Evolutionary conservation across 345 rosid species (phyloP).

Genomic region (Anacardium occidentale): DNA sequence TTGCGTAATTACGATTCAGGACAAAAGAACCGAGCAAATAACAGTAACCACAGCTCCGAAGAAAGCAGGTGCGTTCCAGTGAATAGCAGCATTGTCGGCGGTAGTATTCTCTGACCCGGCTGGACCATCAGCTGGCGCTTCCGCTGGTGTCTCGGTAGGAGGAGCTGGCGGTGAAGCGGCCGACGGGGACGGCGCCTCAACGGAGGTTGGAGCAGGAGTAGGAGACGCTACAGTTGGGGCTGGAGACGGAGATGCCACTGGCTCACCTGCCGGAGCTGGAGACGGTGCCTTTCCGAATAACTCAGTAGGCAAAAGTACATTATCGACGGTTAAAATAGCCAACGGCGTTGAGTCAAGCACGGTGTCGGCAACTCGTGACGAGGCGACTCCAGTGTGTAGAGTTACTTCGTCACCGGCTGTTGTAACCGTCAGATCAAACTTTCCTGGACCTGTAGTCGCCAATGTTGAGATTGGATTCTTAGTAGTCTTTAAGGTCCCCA

Average conservation of each 20-base stretch:
- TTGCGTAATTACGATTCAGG: constrained; percentile 37
- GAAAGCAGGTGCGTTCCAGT: constrained; percentile 42
- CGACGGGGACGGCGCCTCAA: constrained; percentile 59
- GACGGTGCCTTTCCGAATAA: constrained; percentile 68
- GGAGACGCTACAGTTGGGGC: constrained; percentile 40
- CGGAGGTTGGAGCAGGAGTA: constrained; percentile 38
- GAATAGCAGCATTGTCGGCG: constrained; percentile 42
- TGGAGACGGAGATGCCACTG: constrained; percentile 48
- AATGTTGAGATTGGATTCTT: constrained; percentile 60
- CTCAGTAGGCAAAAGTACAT: constrained; percentile 65
- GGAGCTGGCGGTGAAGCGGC: constrained; percentile 90
- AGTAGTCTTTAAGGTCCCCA: constrained; percentile 61
- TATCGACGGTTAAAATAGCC: constrained; percentile 73
- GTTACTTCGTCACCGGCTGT: constrained; percentile 69
- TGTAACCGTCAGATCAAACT: constrained; percentile 61
- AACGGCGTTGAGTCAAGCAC: constrained; percentile 74
- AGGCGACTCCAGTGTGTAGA: constrained; percentile 65
- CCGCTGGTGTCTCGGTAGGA: constrained; percentile 53
- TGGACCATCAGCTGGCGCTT: constrained; percentile 64
- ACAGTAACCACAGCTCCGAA: constrained; percentile 32
- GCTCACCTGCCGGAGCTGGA: constrained; percentile 65
- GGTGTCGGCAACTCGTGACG: constrained; percentile 73
- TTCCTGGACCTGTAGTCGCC: constrained; percentile 69
- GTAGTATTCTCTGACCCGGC: constrained; percentile 47
- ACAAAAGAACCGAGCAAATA: constrained; percentile 37